Evolutionary conservation across 192 early-diverging fungal species (phyloP), one percentile per base, ranked within the genome.

Genomic region (Ambispora gerdemannii): DNA sequence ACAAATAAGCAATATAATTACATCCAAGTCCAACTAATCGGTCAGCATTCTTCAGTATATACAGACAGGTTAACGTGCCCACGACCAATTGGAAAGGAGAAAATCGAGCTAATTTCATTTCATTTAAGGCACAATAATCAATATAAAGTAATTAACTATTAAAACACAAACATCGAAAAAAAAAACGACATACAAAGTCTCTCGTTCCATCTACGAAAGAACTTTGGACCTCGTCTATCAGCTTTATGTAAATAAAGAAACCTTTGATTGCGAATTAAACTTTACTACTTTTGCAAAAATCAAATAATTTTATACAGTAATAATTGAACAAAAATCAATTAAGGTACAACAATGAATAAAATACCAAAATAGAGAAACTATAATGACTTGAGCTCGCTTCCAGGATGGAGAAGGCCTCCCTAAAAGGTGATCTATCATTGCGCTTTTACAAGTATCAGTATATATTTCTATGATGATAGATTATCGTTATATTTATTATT

Each of bases 341-440:
- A n/a, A n/a, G n/a, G n/a, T n/a, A n/a, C n/a, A n/a, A n/a, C 20
- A 20, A 33, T 13, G 17, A 15, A 51, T 50, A 4, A 3, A 22
- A 31, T 76, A 71, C 87, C 82, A 76, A 28, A 78, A 43, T 15
- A 87, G 63, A 38, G 85, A 74, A 7, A 86, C 75, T 0, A 92
- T 64, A 20, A 94, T 55, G 8, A 90, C 88, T 68, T 95, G 89
- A 53, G 82, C 72, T 38, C 95, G 88, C 73, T 95, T 92, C 80
- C 89, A 88, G 59, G 88, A 91, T 10, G 92, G 82, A 24, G 93
- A 95, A 19, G 96, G 96, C 62, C 88, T 91, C 4, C 96, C 96
- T 24, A 93, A 80, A 10, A 94, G 81, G 75, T 98, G 94, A 73
- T 96, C 96, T 31, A 98, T 79, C 93, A 98, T 98, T n/a, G n/a